Evolutionary conservation across 352 stramenopile genomes (phyloP), one percentile per base, ranked within the genome.

Genomic region (Phytophthora melonis): DNA sequence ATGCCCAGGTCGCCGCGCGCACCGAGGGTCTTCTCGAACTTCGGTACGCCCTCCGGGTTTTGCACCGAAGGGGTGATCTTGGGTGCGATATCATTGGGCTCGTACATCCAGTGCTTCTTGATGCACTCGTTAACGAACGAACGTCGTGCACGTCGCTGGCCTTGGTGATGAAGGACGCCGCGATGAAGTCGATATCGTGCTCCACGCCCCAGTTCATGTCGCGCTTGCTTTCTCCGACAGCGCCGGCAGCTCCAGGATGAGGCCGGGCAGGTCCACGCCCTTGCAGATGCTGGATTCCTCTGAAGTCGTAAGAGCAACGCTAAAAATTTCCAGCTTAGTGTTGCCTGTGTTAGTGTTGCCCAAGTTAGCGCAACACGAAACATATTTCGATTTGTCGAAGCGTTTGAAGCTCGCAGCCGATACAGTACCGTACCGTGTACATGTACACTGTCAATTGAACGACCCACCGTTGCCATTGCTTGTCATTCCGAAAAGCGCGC

Each of bases 1-100:
- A 97, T 88, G n/a, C 89, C 91, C 1, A 99, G 23, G 23, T 25
- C 23, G 23, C 23, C 23, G 23, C 23, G 23, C 5, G 93, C 93
- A 23, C 97, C 84, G 32, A 99, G 84, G 74, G 99, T 98, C 75
- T 94, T 88, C 61, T 99, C 93, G 84, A 99, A 99, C 84, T 99
- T 98, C 75, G 91, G 78, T 64, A 94, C 80, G 14, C 90, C 90
- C 67, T 98, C 92, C 21, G 98, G 82, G 83, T 98, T 98, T 80
- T 99, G 96, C 74, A 99, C 98, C 81, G 99, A 99, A 71, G 93
- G 97, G 75, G 99, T 98, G 78, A 99, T 99, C 77, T 98, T 92
- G 6, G 97, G 90, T 5, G 95, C 77, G 16, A 96, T 94, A 91
- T 96, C 88, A 62, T 73, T 82, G 57, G 74, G 82, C 41, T 82